Conservation (phyloP, 2,329 filamentous ascomycete genomes). For the Paraconiothyrium brasiliense region DNA sequence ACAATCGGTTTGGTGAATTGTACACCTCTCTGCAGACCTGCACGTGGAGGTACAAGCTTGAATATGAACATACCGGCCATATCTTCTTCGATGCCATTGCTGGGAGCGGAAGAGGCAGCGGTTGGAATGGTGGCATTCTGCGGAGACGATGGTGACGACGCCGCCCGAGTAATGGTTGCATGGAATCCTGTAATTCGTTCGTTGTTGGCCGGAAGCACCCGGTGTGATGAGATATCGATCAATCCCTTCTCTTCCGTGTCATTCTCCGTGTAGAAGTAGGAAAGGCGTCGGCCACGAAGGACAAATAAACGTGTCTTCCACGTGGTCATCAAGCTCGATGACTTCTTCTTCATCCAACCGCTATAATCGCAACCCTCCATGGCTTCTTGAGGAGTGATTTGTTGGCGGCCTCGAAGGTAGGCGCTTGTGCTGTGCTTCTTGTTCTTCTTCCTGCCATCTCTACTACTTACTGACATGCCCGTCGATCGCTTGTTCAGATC, state of each 20-base stretch:
- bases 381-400: constrained; percentile 82
- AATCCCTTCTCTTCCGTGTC: constrained; percentile 93
- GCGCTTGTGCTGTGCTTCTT: constrained; percentile 95
- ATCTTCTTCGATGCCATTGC: constrained; percentile 56
- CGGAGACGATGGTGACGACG: constrained; percentile 69
- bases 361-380: constrained; percentile 90
- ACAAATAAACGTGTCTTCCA: constrained; percentile 99
- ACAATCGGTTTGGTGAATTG: constrained; percentile 98
- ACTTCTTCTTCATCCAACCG: constrained; percentile 99
- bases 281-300: constrained; percentile 86
- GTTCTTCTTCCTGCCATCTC: constrained; percentile 60
- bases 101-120: constrained; percentile 48
- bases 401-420: constrained; percentile 85
- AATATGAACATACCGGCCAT: constrained; percentile 86
- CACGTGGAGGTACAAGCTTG: constrained; percentile 91
- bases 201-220: constrained; percentile 92
- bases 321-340: constrained; percentile 92
- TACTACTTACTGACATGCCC: constrained; percentile 55
- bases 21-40: constrained; percentile 86
- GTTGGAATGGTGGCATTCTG: constrained; percentile 53
- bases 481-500: constrained; percentile 52
- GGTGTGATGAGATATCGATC: constrained; percentile 97
- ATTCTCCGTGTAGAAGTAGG: constrained; percentile 95
- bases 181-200: constrained; percentile 91
- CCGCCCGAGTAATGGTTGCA: constrained; percentile 90